Conservation (phyloP, 768 basidiomycete genomes). For the Phlebiopsis gigantea region DNA sequence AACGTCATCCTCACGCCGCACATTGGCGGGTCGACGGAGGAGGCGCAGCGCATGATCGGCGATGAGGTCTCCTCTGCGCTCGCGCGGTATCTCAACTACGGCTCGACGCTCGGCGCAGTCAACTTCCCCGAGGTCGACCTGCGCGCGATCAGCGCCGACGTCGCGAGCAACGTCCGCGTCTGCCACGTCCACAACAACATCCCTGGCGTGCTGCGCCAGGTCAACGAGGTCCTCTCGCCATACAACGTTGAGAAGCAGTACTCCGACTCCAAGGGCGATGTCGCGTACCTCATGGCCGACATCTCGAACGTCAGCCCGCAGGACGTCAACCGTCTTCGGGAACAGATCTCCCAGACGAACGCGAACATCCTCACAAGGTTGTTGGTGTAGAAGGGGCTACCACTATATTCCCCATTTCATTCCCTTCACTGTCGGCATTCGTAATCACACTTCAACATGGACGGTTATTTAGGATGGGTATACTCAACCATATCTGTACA, state of each 20-base stretch:
- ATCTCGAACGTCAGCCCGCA: slow-evolving; percentile 83
- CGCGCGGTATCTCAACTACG: slow-evolving; percentile 86
- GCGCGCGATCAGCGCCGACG: slow-evolving; percentile 83
- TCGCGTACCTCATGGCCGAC: slow-evolving; percentile 96
- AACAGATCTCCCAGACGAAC: slow-evolving; percentile 69
- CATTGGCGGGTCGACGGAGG: slow-evolving; percentile 98
- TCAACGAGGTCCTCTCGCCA: slow-evolving; percentile 91
- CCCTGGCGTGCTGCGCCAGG: slow-evolving; percentile 89
- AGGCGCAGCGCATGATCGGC: slow-evolving; percentile 96
- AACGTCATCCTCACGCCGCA: slow-evolving; percentile 98
- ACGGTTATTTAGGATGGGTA: slow-evolving; percentile 26
- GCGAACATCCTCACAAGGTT: slow-evolving; percentile 90
- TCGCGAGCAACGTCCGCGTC: slow-evolving; percentile 76
- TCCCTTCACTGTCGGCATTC: neutral
- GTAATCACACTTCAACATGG: slow-evolving; percentile 27
- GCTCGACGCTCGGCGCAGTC: slow-evolving; percentile 87
- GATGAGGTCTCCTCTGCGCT: slow-evolving; percentile 87
- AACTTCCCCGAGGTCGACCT: slow-evolving; percentile 99
- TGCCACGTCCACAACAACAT: slow-evolving; percentile 96
- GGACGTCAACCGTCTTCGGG: slow-evolving; percentile 75
- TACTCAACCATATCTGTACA: slow-evolving; percentile 36
- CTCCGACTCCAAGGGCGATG: slow-evolving; percentile 92
- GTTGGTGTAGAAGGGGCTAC: slow-evolving; percentile 42
- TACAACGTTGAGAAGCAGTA: slow-evolving; percentile 99
- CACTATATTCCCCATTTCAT: neutral